Conservation (phyloP, 371 early-diverging fungal genomes). For the Syncephalastrum sp. region DNA sequence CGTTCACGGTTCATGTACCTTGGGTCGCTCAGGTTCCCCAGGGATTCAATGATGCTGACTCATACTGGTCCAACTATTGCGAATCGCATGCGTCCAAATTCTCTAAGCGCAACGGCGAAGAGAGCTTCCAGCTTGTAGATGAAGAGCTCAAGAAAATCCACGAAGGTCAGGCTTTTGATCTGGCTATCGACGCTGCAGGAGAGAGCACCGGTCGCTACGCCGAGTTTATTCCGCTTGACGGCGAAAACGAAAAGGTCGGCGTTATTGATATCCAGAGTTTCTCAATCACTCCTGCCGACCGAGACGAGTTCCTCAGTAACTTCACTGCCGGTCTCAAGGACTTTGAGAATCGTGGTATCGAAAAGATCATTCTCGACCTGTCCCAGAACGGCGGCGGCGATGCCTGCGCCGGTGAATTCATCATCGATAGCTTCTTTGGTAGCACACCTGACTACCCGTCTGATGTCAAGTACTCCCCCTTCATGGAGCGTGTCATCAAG, state of each 20-base stretch:
- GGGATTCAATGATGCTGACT: constrained; percentile 31
- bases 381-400: constrained; percentile 53
- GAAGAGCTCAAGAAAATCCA: constrained; percentile 36
- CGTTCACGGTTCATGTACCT: constrained; percentile 50
- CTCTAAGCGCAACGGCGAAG: constrained; percentile 15
- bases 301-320: constrained; percentile 34
- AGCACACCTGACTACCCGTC: constrained; percentile 47
- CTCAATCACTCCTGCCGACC: constrained; percentile 36
- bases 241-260: constrained; percentile 31
- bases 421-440: constrained; percentile 45
- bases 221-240: constrained; percentile 37
- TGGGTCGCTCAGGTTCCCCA: constrained; percentile 49
- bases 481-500: constrained; percentile 43
- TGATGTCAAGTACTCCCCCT: constrained; percentile 45
- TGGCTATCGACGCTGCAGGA: constrained; percentile 23
- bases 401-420: constrained; percentile 53
- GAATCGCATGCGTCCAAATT: constrained; percentile 30
- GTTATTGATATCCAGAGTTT: constrained; percentile 53
- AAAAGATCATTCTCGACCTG: constrained; percentile 48
- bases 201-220: constrained; percentile 27
- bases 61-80: constrained; percentile 45
- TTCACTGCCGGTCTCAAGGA: constrained; percentile 33
- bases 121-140: constrained; percentile 19
- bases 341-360: constrained; percentile 39
- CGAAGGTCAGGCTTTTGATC: constrained; percentile 37